Evolutionary conservation across 768 basidiomycete genomes (phyloP).

Genomic region (Phaeotremella fagi): DNA sequence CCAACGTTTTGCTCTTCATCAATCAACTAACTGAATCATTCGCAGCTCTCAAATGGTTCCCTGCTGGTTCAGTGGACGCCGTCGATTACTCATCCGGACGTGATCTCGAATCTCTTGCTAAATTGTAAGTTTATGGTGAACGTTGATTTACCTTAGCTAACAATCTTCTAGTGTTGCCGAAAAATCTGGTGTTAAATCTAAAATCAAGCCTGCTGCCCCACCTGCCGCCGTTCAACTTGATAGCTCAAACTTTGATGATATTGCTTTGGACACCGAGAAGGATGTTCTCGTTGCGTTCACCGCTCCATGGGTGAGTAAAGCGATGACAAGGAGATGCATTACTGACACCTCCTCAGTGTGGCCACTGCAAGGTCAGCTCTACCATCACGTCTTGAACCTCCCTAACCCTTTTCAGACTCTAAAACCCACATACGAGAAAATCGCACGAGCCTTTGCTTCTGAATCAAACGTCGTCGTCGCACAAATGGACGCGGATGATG

Average conservation of each 20-base stretch:
- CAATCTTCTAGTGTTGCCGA: conserved; percentile 59
- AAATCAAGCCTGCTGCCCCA: conserved; percentile 76
- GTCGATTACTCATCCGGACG: conserved; percentile 72
- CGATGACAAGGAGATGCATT: too few relatives aligned
- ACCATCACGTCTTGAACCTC: neutral
- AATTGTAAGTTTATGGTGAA: conserved; percentile 55
- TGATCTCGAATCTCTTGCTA: conserved; percentile 69
- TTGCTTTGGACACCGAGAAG: conserved; percentile 66
- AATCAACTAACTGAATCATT: neutral
- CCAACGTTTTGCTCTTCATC: neutral
- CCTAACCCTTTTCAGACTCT: conserved; percentile 49
- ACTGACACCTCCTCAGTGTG: conserved; percentile 63
- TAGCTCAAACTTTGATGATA: conserved; percentile 65
- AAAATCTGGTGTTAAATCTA: conserved; percentile 79
- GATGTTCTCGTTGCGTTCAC: conserved; percentile 69
- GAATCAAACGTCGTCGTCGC: conserved; percentile 82
- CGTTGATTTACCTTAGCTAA: neutral
- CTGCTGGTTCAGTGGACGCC: conserved; percentile 57
- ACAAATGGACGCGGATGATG: conserved; percentile 83
- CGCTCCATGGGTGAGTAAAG: conserved; percentile 51
- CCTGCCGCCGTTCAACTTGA: conserved; percentile 66
- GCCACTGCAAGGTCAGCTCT: conserved; percentile 71
- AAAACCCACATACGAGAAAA: conserved; percentile 81
- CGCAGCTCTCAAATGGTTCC: conserved; percentile 87
- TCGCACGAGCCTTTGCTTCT: conserved; percentile 69